Base-by-base conservation (phyloP, 345 rosid species). In the Microthlaspi erraticum region DNA sequence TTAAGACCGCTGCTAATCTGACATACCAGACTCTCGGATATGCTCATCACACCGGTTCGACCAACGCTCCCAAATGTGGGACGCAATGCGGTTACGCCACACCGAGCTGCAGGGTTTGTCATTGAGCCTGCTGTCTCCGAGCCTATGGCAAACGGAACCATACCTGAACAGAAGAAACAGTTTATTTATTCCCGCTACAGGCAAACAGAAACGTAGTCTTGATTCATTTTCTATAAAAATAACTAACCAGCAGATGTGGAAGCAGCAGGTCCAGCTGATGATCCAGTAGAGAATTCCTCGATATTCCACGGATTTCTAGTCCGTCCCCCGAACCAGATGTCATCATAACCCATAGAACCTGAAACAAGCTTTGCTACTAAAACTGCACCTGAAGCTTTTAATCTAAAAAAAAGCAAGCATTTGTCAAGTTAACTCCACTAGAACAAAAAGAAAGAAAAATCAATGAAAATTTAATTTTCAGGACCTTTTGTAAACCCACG, bases 231-330 rank as follows among this genome's bases (percentile, higher is more conserved):
- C 29, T 10, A 39, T 0, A 36, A 7, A 16, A 43, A 20, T 20
- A 1, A 32, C 61, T 55, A 70, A 89, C 97, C 97, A 55, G 97
- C 93, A 0, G 93, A 84, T 46, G 91, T 87, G 76, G 88, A 82
- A n/a, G 97, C 90, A 70, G 93, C 97, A 12, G 97, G 91, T 62
- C 98, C 96, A 71, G 91, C 96, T 26, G 95, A 92, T 44, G 98
- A 88, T 29, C 96, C 96, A 0, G 98, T 92, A 31, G 93, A 72
- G 70, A 92, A 92, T 60, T 92, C 96, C 79, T 86, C 91, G 8
- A 92, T 88, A 70, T 90, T 92, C 96, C 98, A 92, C 12, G 98
- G 98, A 67, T 92, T 92, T 63, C 90, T 88, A 4, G 96, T 90
- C 80, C 90, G 80, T 42, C 95, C 96, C 4, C 88, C 93, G 51